Base-by-base conservation (phyloP, 805 yeast genomes). In the Pichia manshurica region DNA sequence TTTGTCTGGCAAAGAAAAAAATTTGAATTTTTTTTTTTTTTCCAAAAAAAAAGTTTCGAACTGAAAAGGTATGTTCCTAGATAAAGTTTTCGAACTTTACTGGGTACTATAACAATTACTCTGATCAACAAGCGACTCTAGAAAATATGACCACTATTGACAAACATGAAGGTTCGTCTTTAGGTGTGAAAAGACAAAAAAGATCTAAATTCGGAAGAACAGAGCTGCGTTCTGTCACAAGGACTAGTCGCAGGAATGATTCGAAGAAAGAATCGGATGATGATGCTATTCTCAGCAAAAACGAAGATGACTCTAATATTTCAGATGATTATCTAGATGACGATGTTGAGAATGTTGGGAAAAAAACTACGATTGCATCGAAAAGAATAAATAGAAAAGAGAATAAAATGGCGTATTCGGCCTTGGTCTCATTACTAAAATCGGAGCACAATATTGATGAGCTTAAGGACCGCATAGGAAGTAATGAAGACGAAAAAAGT, bases 191-290 rank as follows among this genome's bases (percentile, higher is more conserved):
- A 35, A 47, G 48, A 32, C 44, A 41, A 42, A 54, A 53, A 36
- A 56, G 47, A 42, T 20, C 54, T 17, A 73, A 74, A 54, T 68
- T 63, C 52, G 93, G 91, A 3, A 72, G 93, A 61, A 72, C 72
- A 44, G 81, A 80, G 51, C 58, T 79, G 58, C 73, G 93, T 62
- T 69, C 70, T 3, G 77, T 84, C 25, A 76, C 77, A 8, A 74
- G 87, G 64, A 73, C 82, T 3, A 66, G 78, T 1, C 65, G 72
- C 1, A 65, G 72, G 53, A 49, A 53, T 35, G 21, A 16, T 7
- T 19, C 15, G 17, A 52, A 53, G 15, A 59, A 56, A 42, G 48
- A 42, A n/a, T n/a, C 53, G 36, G 45, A 54, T 56, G 42, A 46
- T 48, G 32, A 45, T 42, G 31, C 56, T 17, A 52, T 49, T 48